Conservation (phyloP, 495 filamentous ascomycete species). For the Lindgomyces ingoldianus region DNA sequence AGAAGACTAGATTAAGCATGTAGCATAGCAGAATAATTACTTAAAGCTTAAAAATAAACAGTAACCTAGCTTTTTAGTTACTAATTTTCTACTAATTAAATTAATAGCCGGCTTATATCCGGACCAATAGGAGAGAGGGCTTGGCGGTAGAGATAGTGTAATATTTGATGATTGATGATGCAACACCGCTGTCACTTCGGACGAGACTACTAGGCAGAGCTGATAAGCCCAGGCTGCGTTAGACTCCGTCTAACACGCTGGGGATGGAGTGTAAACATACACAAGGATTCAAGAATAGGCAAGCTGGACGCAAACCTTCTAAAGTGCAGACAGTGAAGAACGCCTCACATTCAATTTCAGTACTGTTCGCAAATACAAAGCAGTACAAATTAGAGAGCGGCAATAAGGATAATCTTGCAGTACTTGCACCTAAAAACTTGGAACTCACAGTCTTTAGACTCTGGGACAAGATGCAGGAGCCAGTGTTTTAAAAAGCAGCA, state of each 20-base stretch:
- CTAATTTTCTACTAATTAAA: no score
- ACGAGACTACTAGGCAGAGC: constrained; percentile 16
- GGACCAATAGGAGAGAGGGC: no score
- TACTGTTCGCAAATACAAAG: constrained; percentile 33
- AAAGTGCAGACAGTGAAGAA: not conserved
- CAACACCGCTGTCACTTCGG: constrained; percentile 32
- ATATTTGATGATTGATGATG: no score
- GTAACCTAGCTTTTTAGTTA: no score
- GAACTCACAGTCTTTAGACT: constrained; percentile 11
- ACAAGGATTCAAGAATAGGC: constrained; percentile 17
- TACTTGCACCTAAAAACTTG: not conserved
- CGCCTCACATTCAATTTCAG: constrained; percentile 29
- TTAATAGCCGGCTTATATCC: no score
- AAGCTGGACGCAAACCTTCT: constrained; percentile 29
- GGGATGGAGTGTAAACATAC: not conserved
- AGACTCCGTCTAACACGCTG: not conserved
- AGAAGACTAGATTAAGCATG: no score
- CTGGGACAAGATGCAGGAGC: constrained; percentile 37
- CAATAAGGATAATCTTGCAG: not conserved
- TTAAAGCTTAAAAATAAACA: no score
- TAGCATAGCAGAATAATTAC: no score
- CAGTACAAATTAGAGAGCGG: constrained; percentile 21
- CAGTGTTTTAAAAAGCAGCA: no score
- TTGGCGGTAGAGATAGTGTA: no score
- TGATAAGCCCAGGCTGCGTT: constrained; percentile 23